Evolutionary conservation across 2,329 filamentous ascomycete genomes (phyloP).

Genomic region (Teratosphaeria zuluensis): DNA sequence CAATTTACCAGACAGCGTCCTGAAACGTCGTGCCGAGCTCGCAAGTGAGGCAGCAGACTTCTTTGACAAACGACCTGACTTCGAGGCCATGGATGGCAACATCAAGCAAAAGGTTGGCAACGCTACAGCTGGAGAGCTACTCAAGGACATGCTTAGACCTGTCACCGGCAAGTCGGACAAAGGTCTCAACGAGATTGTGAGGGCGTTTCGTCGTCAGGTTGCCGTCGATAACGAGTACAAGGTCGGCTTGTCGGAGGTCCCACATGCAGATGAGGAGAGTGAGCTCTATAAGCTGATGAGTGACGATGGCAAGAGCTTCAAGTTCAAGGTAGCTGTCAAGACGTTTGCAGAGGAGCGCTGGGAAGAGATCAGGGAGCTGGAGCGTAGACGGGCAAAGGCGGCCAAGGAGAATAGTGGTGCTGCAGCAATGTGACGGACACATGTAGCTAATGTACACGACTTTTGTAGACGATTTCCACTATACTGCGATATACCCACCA

Average conservation of each 20-base stretch:
- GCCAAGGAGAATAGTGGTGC: background rate
- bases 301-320: conserved; percentile 2
- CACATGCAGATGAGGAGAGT: conserved; percentile 15
- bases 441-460: background rate
- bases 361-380: conserved; percentile 16
- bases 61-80: conserved; percentile 18
- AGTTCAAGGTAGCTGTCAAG: conserved; percentile 1
- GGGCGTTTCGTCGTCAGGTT: conserved; percentile 20
- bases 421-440: background rate
- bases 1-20: background rate
- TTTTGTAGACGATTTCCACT: background rate
- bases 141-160: conserved; percentile 12
- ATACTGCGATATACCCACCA: conserved; percentile 50
- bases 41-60: conserved; percentile 42
- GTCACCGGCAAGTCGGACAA: conserved; percentile 11
- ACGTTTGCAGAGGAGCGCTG: conserved; percentile 17
- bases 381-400: conserved; percentile 7
- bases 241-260: conserved; percentile 5
- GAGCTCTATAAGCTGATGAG: conserved; percentile 12
- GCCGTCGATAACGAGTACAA: conserved; percentile 3
- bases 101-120: conserved; percentile 12
- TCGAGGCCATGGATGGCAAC: conserved; percentile 6
- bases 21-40: conserved; percentile 31
- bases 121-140: conserved; percentile 12
- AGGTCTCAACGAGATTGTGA: conserved; percentile 17